Evolutionary conservation across 345 rosid genomes (phyloP), one percentile per base, ranked within the genome.

Genomic region (Citrus mangshanensis): DNA sequence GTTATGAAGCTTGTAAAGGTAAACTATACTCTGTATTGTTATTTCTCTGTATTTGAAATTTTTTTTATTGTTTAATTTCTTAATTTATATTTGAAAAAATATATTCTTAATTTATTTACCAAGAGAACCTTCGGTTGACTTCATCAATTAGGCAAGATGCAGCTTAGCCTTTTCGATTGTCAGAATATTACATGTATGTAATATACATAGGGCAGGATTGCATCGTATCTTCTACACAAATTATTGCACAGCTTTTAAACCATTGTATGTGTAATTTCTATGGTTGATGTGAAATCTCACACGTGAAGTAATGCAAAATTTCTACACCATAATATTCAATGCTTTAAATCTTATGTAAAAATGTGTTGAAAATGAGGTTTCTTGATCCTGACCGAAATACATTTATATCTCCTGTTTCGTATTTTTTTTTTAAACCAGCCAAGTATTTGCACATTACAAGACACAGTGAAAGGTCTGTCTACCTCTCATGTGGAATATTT

Each of bases 1-100:
- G 97, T 95, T 68, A 95, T 93, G 98, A 95, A 95, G 89, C 95
- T 95, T 62, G 95, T 97, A 7, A 93, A 95, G 98, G 98, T 95
- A 65, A 76, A 85, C 62, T 68, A 7, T 54, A 49, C 62, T 40
- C 62, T 55, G 27, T 51, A 70, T n/a, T 56, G 32, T 24, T 63
- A 38, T 59, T 49, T 7, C 35, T 25, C 30, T 67, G 30, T 18
- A 40, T 73, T 73, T 79, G 21, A 25, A 51, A 22, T 54, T 81
- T 32, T 55, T 40, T 72, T 63, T 22, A 64, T 24, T n/a, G 18
- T 46, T 46, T 46, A 46, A 12, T 46, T 19, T 66, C 18, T 66
- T 76, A 34, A 3, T 54, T 35, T 35, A 10, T 42, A 42, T 42
- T 42, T 42, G 49, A 42, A 42, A 42, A 42, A 42, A 42, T 42